These are phyloP conservation scores for Cajanus cajan DNA, from an alignment of 306 rosid species.

Conservation along the genomic window DNA sequence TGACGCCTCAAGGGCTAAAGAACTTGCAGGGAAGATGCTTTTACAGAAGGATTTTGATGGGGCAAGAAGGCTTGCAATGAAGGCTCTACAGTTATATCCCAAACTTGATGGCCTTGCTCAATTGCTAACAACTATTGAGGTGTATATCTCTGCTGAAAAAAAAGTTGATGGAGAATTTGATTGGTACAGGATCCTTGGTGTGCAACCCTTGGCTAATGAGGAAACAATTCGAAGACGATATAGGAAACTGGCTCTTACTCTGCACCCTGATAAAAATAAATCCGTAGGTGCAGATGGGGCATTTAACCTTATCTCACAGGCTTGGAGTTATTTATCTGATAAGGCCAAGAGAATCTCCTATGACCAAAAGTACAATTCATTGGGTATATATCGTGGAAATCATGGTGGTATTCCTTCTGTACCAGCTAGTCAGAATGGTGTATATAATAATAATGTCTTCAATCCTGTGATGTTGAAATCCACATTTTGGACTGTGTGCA, in stretches of 20 bases:
- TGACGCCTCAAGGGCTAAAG: conserved; percentile 55
- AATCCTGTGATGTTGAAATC: conserved; percentile 17
- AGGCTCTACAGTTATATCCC: conserved; percentile 62
- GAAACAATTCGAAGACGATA: conserved; percentile 58
- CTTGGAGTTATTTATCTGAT: conserved; percentile 66
- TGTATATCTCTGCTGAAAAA: conserved; percentile 61
- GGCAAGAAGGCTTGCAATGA: conserved; percentile 63
- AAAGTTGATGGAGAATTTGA: conserved; percentile 50
- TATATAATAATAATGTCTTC: conserved; percentile 20
- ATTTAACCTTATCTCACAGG: conserved; percentile 63
- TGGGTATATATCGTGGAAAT: conserved; percentile 16
- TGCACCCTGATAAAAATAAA: conserved; percentile 84
- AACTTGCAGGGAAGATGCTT: conserved; percentile 67
- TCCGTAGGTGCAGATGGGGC: conserved; percentile 82
- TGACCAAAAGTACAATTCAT: conserved; percentile 41
- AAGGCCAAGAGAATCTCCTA: conserved; percentile 40
- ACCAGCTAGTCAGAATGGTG: conserved; percentile 42
- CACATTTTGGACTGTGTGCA: conserved; percentile 82
- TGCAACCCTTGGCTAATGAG: conserved; percentile 55
- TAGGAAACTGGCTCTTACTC: conserved; percentile 52
- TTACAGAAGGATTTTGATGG: conserved; percentile 39
- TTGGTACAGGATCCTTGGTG: conserved; percentile 77
- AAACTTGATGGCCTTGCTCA: conserved; percentile 61
- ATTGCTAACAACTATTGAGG: conserved; percentile 59
- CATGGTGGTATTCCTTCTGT: conserved; percentile 29